phyloP scores from a whole-genome alignment of 371 early-diverging fungal genomes.

The Mucor piriformis region DNA sequence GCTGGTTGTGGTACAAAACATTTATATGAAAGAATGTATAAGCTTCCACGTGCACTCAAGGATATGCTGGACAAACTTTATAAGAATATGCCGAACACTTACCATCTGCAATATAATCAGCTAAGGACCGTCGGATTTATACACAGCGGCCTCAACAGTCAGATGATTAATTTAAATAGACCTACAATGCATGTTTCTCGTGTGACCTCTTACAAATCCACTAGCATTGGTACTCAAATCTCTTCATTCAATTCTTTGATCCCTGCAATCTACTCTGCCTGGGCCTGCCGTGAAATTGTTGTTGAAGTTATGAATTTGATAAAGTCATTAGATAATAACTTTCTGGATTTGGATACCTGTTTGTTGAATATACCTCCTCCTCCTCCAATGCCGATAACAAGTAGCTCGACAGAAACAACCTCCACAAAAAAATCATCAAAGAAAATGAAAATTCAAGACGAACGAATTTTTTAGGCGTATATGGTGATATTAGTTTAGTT shows the following conservation, averaged over 20 bases:
- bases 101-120: not conserved
- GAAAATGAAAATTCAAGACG: constrained; percentile 14
- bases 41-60: constrained; percentile 3
- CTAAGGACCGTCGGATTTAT: constrained; percentile 3
- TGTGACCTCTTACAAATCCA: constrained; percentile 14
- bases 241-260: constrained; percentile 13
- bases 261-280: constrained; percentile 4
- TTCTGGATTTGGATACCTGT: constrained; percentile 14
- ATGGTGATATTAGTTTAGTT: constrained; percentile 1
- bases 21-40: not conserved
- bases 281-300: constrained; percentile 11
- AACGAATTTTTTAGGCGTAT: not conserved
- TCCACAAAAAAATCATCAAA: constrained; percentile 14
- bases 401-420: constrained; percentile 16
- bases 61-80: constrained; percentile 3
- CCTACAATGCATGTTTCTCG: constrained; percentile 13
- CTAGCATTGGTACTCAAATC: constrained; percentile 15
- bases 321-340: constrained; percentile 10
- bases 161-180: constrained; percentile 7
- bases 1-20: not conserved
- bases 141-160: constrained; percentile 10
- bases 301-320: constrained; percentile 4
- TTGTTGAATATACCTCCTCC: constrained; percentile 14
- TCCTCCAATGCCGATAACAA: constrained; percentile 13
- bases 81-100: not conserved